Base-by-base conservation (phyloP, 2,329 filamentous ascomycete genomes). In the Hypoxylon sp. region DNA sequence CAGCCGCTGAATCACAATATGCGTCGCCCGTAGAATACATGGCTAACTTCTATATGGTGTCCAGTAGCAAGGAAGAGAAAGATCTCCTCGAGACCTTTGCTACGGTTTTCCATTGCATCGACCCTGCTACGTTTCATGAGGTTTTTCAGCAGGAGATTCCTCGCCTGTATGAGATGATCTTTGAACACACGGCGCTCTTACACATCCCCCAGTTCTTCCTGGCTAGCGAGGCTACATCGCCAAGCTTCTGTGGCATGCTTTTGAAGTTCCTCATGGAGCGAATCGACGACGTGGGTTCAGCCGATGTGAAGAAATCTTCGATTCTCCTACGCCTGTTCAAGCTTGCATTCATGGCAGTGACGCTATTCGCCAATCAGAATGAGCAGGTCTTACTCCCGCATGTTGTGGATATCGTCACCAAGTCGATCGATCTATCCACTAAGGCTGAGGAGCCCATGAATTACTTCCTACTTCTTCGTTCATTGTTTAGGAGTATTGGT, bases 141-240 rank as follows among this genome's bases (percentile, higher is more conserved):
- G 93, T 99, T 40, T 99, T 99, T 78, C 93, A 97, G 76, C 93
- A 94, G 65, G 96, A 98, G 81, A 98, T 99, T 65, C 95, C 95
- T 36, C 93, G 93, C 78, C 87, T 99, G 36, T 98, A 99, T 77
- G 91, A 97, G 68, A 95, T 98, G 86, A 97, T 97, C 80, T 97
- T 98, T 76, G 93, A 98, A 76, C 96, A 99, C 78, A 93, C 93
- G 1, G 92, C 93, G 24, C 84, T 99, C 38, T 85, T 99, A 53
- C 96, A 99, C 78, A 92, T 99, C 60, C 95, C 96, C 5, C 96
- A 99, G 75, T 99, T 98, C 78, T 96, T 99, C 80, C 87, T 99
- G 53, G 96, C 96, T n/a, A 97, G 94, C 73, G 96, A 99, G 81
- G 95, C 95, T 3, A 99, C 96, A 0, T 97, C 94, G 24, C 94